Percentiles rank a stretch among this genome's conserved stretches.
Evolutionary conservation across 2,329 filamentous ascomycete genomes (phyloP).

Genomic region (Rasamsonia emersonii): DNA sequence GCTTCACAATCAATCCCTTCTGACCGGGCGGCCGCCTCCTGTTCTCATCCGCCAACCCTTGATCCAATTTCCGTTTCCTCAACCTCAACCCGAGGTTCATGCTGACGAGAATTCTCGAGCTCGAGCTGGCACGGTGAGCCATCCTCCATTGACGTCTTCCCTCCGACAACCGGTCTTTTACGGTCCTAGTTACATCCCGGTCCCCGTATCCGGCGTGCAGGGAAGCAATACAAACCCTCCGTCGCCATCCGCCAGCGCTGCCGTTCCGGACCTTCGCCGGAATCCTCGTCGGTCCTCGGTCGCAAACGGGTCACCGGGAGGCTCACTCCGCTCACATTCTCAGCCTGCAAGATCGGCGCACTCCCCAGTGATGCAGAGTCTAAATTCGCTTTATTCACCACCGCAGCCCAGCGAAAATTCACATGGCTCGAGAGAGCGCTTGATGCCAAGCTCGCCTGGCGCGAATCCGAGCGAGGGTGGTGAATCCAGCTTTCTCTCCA

Average conservation of each 20-base stretch:
- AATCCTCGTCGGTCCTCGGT: conserved; percentile 37
- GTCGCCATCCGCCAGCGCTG: conserved; percentile 33
- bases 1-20: conserved; percentile 37
- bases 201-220: conserved; percentile 27
- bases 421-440: conserved; percentile 21
- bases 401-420: conserved; percentile 21
- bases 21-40: conserved; percentile 31
- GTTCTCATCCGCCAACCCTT: conserved; percentile 35
- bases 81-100: conserved; percentile 24
- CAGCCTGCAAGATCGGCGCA: conserved; percentile 40
- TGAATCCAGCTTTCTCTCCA: conserved; percentile 13
- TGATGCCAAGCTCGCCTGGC: conserved; percentile 25
- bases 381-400: conserved; percentile 25
- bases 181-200: conserved; percentile 27
- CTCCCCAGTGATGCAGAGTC: conserved; percentile 22
- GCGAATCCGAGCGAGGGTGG: conserved; percentile 23
- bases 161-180: conserved; percentile 28
- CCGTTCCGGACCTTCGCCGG: conserved; percentile 35
- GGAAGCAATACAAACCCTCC: conserved; percentile 38
- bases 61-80: conserved; percentile 31
- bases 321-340: conserved; percentile 40
- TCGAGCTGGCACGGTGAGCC: conserved; percentile 30
- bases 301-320: conserved; percentile 33
- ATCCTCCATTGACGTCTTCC: conserved; percentile 22
- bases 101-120: conserved; percentile 28